Evolutionary conservation across 495 filamentous ascomycete genomes (phyloP).

Genomic region (Parathielavia hyrcaniae): DNA sequence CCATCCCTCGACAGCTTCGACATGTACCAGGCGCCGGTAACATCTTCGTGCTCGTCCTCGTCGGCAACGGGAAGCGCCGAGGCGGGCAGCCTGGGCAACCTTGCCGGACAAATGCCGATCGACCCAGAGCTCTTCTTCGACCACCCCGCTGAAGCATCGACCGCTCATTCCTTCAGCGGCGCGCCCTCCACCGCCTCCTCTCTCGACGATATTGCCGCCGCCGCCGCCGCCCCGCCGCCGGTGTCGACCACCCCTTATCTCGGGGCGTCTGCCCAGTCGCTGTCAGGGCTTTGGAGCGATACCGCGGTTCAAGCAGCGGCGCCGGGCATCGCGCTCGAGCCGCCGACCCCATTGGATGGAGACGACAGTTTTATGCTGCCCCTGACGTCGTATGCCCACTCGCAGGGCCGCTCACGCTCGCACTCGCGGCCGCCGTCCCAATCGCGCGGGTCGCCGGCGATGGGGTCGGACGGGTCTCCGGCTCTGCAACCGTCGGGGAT

Average conservation of each 20-base stretch:
- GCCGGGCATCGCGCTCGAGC: slow-evolving; percentile 18
- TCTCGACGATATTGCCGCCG: slow-evolving; percentile 21
- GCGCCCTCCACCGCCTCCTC: slow-evolving; percentile 25
- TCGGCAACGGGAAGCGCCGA: slow-evolving; percentile 5
- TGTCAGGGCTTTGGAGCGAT: background rate
- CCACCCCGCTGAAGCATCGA: slow-evolving; percentile 20
- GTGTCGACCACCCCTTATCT: slow-evolving; percentile 21
- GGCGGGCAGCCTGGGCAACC: slow-evolving; percentile 2
- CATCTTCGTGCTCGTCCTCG: slow-evolving; percentile 1
- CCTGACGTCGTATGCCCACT: background rate
- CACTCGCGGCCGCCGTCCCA: slow-evolving; percentile 6
- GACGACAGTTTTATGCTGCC: slow-evolving; percentile 2
- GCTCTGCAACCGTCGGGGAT: background rate
- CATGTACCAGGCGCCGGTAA: background rate
- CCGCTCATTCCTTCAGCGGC: slow-evolving; percentile 23
- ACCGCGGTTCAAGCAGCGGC: background rate
- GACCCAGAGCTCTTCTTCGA: slow-evolving; percentile 29
- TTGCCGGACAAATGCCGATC: slow-evolving; percentile 24
- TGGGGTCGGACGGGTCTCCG: slow-evolving; percentile 4
- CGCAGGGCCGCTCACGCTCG: background rate
- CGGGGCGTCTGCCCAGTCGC: background rate
- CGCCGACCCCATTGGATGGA: slow-evolving; percentile 16
- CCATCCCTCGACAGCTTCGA: background rate
- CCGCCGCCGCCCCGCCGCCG: too few species aligned
- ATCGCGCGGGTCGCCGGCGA: slow-evolving; percentile 7